Evolutionary conservation across 140 eudicot genomes (phyloP), one percentile per base, ranked within the genome.

Genomic region (Flaveria floridana): DNA sequence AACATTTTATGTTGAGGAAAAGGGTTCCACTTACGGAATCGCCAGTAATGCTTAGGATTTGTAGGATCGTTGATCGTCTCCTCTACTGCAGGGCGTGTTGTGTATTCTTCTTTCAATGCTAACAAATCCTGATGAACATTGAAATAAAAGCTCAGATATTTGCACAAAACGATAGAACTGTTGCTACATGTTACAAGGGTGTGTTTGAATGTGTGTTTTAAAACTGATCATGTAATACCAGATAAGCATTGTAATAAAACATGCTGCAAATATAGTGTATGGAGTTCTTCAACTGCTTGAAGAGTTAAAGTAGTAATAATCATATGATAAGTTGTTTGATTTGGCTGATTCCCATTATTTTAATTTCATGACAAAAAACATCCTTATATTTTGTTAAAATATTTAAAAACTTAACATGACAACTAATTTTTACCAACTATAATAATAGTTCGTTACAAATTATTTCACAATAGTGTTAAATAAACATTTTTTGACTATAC

Each of bases 51-150:
- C 80, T 91, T 95, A 52, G 99, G 99, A 70, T 95, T 95, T 25
- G 99, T 91, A 30, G 99, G 99, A 81, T 95, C 97, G 56, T 95
- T 95, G 82, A 95, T 95, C 2, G 97, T 95, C 87, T 95, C 99
- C 80, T 95, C 99, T 7, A 65, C 48, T 6, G 99, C 99, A 72
- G 97, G 95, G 37, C 97, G 92, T 48, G 86, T 64, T 3, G 96
- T 83, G 85, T 95, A 95, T 69, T 84, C 92, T 72, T 91, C 97
- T 85, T 91, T 95, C 70, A 95, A 73, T 26, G 99, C 99, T 82
- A 95, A 63, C 82, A 95, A 81, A 79, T 95, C 99, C 99, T 95
- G 88, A 23, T 25, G 21, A 78, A 51, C 30, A 58, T 28, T n/a
- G 1, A 71, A 21, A 44, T 53, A n/a, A 18, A 5, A 39, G 26